These are phyloP conservation scores for Plasmodium gaboni DNA, from an alignment of 169 alveolate genomes.

Conservation along the genomic window DNA sequence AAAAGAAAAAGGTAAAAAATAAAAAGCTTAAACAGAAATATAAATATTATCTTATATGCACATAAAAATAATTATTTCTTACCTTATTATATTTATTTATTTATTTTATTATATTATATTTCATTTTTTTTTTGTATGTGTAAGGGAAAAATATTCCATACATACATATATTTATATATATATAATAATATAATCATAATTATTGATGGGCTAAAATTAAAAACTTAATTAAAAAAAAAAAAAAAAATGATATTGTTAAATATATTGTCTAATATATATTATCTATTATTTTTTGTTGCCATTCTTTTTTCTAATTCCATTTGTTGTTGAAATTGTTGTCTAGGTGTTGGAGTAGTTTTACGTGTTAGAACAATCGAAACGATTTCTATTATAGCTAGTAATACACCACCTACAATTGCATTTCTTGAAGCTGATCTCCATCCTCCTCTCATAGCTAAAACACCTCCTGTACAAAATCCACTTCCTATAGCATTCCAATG, in stretches of 20 bases:
- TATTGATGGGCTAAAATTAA: conserved; percentile 13
- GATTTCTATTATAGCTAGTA: conserved; percentile 91
- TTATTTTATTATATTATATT: background rate
- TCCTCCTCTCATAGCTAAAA: conserved; percentile 92
- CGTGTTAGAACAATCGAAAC: conserved; percentile 90
- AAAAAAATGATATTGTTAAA: background rate
- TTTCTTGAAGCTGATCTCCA: conserved; percentile 89
- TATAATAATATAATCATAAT: conserved; percentile 1
- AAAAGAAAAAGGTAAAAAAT: no score
- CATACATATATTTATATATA: conserved; percentile 9
- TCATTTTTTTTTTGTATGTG: conserved; percentile 3
- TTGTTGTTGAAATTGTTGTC: conserved; percentile 90
- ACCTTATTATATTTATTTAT: background rate
- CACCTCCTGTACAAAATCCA: conserved; percentile 96
- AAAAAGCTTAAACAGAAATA: no score
- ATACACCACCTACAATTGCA: conserved; percentile 93
- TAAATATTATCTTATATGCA: background rate
- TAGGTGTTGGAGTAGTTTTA: conserved; percentile 88
- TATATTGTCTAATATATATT: background rate
- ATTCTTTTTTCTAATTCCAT: conserved; percentile 83
- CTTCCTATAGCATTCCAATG: conserved; percentile 95
- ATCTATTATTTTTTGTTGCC: conserved; percentile 69
- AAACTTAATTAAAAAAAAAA: conserved; percentile 25
- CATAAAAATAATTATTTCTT: background rate
- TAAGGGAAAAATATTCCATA: background rate